Evolutionary conservation across 306 rosid genomes (phyloP).

Genomic region (Prunus mira): DNA sequence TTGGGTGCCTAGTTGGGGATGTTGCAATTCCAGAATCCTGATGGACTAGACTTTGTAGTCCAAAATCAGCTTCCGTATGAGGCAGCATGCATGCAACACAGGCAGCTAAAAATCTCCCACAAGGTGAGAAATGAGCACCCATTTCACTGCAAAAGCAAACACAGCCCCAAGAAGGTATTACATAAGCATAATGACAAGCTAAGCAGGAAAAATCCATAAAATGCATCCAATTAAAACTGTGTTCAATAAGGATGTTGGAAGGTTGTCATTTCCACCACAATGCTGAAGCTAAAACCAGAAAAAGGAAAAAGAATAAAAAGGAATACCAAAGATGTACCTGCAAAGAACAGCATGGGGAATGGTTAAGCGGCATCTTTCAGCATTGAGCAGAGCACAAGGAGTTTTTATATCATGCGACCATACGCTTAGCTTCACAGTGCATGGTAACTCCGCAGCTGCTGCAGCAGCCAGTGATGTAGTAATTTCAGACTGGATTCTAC

Average conservation of each 20-base stretch:
- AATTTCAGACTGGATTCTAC: conserved; percentile 73
- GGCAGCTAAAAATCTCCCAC: conserved; percentile 95
- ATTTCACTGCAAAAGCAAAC: conserved; percentile 74
- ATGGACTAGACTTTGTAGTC: conserved; percentile 45
- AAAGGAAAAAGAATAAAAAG: neutral
- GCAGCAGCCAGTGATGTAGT: conserved; percentile 76
- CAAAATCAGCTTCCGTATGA: conserved; percentile 53
- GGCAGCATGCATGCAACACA: conserved; percentile 93
- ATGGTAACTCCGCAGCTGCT: conserved; percentile 86
- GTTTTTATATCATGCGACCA: conserved; percentile 77
- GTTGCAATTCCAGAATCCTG: conserved; percentile 59
- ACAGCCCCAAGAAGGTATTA: conserved; percentile 6
- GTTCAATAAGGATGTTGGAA: neutral
- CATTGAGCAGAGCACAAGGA: conserved; percentile 63
- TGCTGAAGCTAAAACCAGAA: neutral
- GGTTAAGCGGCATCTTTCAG: conserved; percentile 62
- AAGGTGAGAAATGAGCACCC: conserved; percentile 99
- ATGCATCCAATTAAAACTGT: neutral
- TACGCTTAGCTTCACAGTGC: conserved; percentile 90
- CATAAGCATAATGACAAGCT: neutral
- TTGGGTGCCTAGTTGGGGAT: conserved; percentile 76
- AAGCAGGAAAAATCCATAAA: conserved; percentile 19
- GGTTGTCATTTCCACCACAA: neutral
- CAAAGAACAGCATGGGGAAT: conserved; percentile 93
- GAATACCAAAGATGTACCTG: conserved; percentile 44